A percentile compares a stretch with the other conserved stretches of the same genome.
Conservation (phyloP, 305 asterid species). For the Ajuga reptans region DNA sequence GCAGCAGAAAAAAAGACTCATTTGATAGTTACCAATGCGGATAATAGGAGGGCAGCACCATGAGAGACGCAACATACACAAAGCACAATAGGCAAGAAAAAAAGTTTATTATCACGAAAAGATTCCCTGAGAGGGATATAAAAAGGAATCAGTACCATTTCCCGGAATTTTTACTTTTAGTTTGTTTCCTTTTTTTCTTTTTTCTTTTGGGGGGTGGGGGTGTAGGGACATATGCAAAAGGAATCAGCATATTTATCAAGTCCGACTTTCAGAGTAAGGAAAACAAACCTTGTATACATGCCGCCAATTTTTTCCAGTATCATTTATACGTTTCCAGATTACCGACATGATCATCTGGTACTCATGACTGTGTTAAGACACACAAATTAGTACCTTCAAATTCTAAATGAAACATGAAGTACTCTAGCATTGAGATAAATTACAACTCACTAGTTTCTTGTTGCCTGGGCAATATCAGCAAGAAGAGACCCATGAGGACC, state of each 20-base stretch:
- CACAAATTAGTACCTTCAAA: constrained; percentile 22
- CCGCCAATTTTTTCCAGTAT: constrained; percentile 89
- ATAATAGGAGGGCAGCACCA: constrained; percentile 4
- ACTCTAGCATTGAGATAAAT: constrained; percentile 2
- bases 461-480: constrained; percentile 88
- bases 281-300: constrained; percentile 81
- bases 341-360: constrained; percentile 89
- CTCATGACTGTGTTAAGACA: constrained; percentile 62
- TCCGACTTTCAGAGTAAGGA: not conserved
- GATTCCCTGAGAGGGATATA: not conserved
- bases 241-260: not conserved
- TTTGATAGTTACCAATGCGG: constrained; percentile 8
- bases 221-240: not conserved
- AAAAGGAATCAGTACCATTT: constrained; percentile 8
- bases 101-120: not conserved
- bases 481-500: constrained; percentile 95
- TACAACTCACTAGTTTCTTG: constrained; percentile 68
- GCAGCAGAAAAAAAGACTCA: constrained; percentile 1
- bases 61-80: not conserved
- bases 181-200: too few species aligned
- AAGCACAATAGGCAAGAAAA: constrained; percentile 13
- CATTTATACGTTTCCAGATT: constrained; percentile 91
- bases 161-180: not conserved
- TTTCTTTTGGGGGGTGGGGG: not conserved
- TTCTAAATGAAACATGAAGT: constrained; percentile 3